phyloP scores from a whole-genome alignment of 164 flowering plant species.

The Magnolia officinalis region DNA sequence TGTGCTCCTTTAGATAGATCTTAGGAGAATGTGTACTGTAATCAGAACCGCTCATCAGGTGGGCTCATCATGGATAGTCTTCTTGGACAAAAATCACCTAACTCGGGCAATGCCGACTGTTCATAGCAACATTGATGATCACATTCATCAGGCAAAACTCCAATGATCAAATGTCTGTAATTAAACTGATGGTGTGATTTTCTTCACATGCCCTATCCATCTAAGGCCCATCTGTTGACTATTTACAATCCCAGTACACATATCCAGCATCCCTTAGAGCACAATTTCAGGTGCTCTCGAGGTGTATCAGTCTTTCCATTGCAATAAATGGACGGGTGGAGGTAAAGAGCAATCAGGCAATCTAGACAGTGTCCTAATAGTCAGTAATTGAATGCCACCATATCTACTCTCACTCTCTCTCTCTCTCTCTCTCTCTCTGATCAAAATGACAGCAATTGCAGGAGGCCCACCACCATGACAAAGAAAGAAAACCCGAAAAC shows the following conservation, averaged over 20 bases:
- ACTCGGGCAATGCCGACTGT: no score
- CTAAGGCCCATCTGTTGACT: no score
- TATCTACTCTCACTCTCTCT: slow-evolving; percentile 7
- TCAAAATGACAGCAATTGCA: not conserved
- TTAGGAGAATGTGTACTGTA: not conserved
- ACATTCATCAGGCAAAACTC: no score
- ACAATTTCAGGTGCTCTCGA: not conserved
- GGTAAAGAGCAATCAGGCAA: slow-evolving; percentile 7
- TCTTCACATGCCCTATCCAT: no score
- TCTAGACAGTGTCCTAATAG: slow-evolving; percentile 15
- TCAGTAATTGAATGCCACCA: slow-evolving; percentile 29
- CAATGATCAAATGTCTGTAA: no score
- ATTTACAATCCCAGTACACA: no score
- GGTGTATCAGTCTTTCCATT: not conserved
- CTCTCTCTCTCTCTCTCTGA: not conserved
- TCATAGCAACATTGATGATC: no score
- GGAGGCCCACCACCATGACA: slow-evolving; percentile 9
- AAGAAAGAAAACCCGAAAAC: slow-evolving; percentile 18
- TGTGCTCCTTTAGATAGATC: not conserved
- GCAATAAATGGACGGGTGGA: not conserved
- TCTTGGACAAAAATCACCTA: no score
- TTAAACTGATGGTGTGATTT: no score
- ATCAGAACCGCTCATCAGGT: no score
- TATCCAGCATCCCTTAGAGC: not conserved
- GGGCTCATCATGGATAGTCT: no score